A percentile compares a stretch with the other conserved stretches of the same genome.
Evolutionary conservation across 345 rosid species (phyloP).

Genomic region (Aquilaria sinensis): DNA sequence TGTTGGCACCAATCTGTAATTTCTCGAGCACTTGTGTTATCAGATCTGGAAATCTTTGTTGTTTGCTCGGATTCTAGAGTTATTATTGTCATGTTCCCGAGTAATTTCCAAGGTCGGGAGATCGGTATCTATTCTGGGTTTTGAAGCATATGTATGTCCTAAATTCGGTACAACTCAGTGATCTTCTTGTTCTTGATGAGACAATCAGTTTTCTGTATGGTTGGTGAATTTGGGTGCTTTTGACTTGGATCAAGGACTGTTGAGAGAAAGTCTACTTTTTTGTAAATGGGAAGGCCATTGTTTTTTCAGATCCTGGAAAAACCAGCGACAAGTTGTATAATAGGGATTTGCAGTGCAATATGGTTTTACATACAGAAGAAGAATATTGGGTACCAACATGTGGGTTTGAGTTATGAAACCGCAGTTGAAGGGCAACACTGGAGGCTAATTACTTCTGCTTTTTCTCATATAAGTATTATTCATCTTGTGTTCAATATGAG

Average conservation of each 20-base stretch:
- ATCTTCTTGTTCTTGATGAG: background rate
- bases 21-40: background rate
- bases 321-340: slow-evolving; percentile 78
- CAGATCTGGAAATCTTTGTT: slow-evolving; percentile 4
- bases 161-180: background rate
- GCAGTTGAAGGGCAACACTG: slow-evolving; percentile 82
- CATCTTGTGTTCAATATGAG: slow-evolving; percentile 98
- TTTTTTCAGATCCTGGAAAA: slow-evolving; percentile 76
- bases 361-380: slow-evolving; percentile 96
- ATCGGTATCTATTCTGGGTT: background rate
- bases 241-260: background rate
- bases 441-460: slow-evolving; percentile 94
- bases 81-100: background rate
- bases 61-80: background rate
- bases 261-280: background rate
- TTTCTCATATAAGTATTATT: slow-evolving; percentile 84
- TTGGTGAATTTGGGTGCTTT: slow-evolving; percentile 1
- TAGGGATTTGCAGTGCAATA: slow-evolving; percentile 61
- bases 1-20: slow-evolving; percentile 1
- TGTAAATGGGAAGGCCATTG: slow-evolving; percentile 73
- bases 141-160: background rate
- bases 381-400: slow-evolving; percentile 80
- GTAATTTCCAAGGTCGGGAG: background rate
- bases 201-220: background rate
- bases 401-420: slow-evolving; percentile 83